Percentiles rank a stretch among this genome's conserved stretches.
Evolutionary conservation across 1,284 basidiomycete species (phyloP).

Genomic region (Ceratobasidium papillatum): DNA sequence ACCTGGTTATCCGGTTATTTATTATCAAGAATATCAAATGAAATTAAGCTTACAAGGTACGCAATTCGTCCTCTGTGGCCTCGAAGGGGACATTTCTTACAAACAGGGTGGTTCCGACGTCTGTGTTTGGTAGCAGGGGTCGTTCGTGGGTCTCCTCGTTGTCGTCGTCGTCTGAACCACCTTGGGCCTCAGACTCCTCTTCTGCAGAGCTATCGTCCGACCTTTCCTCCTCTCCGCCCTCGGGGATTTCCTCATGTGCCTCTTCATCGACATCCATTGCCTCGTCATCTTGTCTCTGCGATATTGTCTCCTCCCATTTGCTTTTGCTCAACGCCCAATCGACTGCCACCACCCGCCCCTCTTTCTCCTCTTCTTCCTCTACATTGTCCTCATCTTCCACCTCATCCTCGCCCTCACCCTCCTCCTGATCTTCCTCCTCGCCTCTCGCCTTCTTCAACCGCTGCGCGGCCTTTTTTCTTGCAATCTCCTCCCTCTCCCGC

Average conservation of each 20-base stretch:
- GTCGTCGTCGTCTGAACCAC: constrained; percentile 54
- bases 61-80: constrained; percentile 89
- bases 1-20: constrained; percentile 58
- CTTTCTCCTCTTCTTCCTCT: constrained; percentile 49
- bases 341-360: constrained; percentile 83
- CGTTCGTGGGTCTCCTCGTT: constrained; percentile 66
- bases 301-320: constrained; percentile 80
- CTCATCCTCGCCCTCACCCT: constrained; percentile 50
- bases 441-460: constrained; percentile 52
- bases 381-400: constrained; percentile 56
- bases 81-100: constrained; percentile 94
- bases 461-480: constrained; percentile 52
- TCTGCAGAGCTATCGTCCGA: constrained; percentile 49
- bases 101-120: constrained; percentile 91
- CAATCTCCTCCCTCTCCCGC: constrained; percentile 46
- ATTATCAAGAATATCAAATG: background rate
- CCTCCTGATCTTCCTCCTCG: constrained; percentile 53
- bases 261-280: constrained; percentile 53
- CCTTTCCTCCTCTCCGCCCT: constrained; percentile 50
- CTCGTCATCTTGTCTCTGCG: constrained; percentile 56
- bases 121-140: constrained; percentile 78
- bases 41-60: constrained; percentile 67
- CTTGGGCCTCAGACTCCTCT: constrained; percentile 52
- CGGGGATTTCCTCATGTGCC: constrained; percentile 50
- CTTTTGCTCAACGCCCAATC: constrained; percentile 97